These are phyloP conservation scores for Annulohypoxylon truncatum DNA, from an alignment of 2,329 filamentous ascomycete species.

Conservation along the genomic window DNA sequence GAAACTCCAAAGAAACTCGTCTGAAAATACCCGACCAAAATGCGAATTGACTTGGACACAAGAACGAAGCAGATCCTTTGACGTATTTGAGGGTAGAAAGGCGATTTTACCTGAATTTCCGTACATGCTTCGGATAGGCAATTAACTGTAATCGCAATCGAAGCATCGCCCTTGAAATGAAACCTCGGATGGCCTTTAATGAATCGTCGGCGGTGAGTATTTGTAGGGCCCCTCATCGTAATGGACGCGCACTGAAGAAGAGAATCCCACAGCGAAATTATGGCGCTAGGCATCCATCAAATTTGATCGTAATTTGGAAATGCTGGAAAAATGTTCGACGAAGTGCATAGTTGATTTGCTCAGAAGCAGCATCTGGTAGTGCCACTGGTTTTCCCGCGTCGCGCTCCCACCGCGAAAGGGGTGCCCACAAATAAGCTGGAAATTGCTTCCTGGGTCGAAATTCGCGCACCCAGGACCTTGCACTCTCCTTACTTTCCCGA, in stretches of 20 bases:
- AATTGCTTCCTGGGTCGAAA: slow-evolving; percentile 2
- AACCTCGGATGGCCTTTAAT: neutral
- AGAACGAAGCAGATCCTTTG: neutral
- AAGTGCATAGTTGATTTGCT: neutral
- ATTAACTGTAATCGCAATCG: neutral
- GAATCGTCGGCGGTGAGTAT: neutral
- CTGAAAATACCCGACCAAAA: neutral
- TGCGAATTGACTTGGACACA: neutral
- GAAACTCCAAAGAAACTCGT: neutral
- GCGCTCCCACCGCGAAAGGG: neutral
- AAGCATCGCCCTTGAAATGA: neutral
- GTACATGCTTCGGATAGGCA: neutral
- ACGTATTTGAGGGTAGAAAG: neutral
- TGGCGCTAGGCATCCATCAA: neutral
- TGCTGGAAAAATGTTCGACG: neutral
- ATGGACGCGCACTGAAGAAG: neutral
- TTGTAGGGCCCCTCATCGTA: neutral
- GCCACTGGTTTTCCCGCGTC: neutral
- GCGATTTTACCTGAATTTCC: neutral
- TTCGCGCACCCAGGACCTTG: neutral
- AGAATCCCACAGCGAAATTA: neutral
- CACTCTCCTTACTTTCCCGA: neutral
- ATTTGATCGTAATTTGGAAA: neutral
- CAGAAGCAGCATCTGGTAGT: neutral
- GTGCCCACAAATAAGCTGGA: neutral